These are phyloP conservation scores for Murraya paniculata DNA, from an alignment of 345 rosid genomes.

Conservation along the genomic window DNA sequence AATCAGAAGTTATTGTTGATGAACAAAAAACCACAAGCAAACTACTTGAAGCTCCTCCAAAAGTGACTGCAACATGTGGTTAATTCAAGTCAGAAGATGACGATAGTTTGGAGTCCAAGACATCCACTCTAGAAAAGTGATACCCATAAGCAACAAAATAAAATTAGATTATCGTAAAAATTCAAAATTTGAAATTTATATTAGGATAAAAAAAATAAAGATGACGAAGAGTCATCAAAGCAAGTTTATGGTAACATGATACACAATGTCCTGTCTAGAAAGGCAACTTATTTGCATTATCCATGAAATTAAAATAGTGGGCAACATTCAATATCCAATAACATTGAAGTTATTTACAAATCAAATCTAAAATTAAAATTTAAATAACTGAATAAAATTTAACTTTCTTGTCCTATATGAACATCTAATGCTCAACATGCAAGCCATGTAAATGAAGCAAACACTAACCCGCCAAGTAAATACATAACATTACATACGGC, in stretches of 20 bases:
- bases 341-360: background rate
- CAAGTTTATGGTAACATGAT: background rate
- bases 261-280: background rate
- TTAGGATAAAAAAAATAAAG: background rate
- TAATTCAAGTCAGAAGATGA: no score
- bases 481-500: background rate
- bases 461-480: background rate
- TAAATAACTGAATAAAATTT: no score
- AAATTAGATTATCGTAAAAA: background rate
- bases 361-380: no score
- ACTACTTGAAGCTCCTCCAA: no score
- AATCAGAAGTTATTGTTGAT: no score
- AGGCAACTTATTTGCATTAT: background rate
- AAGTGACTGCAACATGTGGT: no score
- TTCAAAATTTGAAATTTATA: background rate
- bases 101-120: no score
- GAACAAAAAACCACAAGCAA: no score
- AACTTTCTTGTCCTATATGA: background rate
- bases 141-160: slow-evolving; percentile 8
- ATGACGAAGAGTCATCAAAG: background rate
- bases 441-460: background rate
- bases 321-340: background rate
- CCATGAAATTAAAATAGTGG: background rate
- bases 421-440: background rate
- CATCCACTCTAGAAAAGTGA: slow-evolving; percentile 66